phyloP scores from a whole-genome alignment of 169 alveolate genomes.

The Cryptosporidium meleagridis region DNA sequence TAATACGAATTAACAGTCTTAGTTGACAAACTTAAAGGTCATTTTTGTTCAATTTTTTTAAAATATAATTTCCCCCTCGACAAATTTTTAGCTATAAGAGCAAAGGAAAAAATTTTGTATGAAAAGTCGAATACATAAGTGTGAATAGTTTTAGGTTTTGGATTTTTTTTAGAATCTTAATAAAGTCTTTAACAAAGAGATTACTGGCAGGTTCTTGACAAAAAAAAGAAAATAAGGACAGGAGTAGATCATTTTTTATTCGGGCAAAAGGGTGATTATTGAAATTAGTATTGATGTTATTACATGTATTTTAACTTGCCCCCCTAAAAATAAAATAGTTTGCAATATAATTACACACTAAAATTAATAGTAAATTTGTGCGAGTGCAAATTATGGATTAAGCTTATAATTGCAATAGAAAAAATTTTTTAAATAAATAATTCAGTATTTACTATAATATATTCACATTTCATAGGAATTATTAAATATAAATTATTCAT shows the following conservation, averaged over 20 bases:
- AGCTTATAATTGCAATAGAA: neutral
- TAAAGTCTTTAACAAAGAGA: too few relatives aligned
- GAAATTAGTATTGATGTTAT: neutral
- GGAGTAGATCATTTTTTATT: neutral
- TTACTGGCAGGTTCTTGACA: neutral
- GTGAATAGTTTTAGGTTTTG: neutral
- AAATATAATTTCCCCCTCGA: too few relatives aligned
- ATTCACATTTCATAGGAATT: neutral
- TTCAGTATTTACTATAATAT: neutral
- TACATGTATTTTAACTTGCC: neutral
- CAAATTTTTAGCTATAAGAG: too few relatives aligned
- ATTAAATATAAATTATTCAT: neutral
- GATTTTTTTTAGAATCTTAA: too few relatives aligned
- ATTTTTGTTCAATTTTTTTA: too few relatives aligned
- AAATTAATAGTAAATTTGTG: neutral
- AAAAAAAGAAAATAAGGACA: neutral
- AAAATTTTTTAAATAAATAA: neutral
- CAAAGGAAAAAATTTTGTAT: neutral
- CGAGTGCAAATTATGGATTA: neutral
- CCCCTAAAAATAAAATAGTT: neutral
- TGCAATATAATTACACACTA: neutral
- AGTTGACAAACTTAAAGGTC: neutral
- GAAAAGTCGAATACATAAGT: too few relatives aligned
- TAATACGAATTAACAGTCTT: neutral
- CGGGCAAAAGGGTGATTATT: neutral